Evolutionary conservation across 139 green algal species (phyloP), one percentile per base, ranked within the genome.

Genomic region (Chlamydomonas sphaeroides): DNA sequence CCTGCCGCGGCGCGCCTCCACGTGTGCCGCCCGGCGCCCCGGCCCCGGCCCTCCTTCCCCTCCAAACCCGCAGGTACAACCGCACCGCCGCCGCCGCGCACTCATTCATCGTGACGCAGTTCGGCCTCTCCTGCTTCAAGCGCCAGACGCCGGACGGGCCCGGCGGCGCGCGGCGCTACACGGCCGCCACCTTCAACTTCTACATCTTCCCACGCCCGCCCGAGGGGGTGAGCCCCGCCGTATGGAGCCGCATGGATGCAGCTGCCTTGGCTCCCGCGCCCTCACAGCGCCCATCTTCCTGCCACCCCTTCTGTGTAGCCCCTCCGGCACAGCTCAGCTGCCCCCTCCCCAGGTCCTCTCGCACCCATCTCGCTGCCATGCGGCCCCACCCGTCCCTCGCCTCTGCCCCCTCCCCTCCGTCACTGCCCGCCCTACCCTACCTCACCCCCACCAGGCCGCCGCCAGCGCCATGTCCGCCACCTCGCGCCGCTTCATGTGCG

Each of bases 121-220:
- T 96, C 77, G 94, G 94, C 6, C 81, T 97, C 33, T 91, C 86
- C 8, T 82, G 75, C 49, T 94, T 95, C 71, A 79, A 65, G 26
- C 79, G 65, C 23, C 49, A 21, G 33, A 45, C 1, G 35, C 42
- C 33, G 7, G 51, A 39, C 30, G 69, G 32, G 4, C 32, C n/a
- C 18, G 69, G 32, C 3, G 65, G 65, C 65, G 85, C 67, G 83
- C 63, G 72, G 30, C n/a, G 38, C 74, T 90, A 83, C 66, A 63
- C 53, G 33, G 89, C 90, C 3, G 86, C 72, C 33, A 97, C 94
- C 42, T 97, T 95, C 88, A 97, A 97, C 82, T 97, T 97, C 68
- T 96, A 95, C 78, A 61, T 96, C 32, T 96, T 97, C 68, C 94
- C 94, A 4, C 63, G 85, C 17, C 84, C 88, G 21, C 72, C 87